These are phyloP conservation scores for Ephemerocybe angulata DNA, from an alignment of 768 basidiomycete species.

Conservation along the genomic window DNA sequence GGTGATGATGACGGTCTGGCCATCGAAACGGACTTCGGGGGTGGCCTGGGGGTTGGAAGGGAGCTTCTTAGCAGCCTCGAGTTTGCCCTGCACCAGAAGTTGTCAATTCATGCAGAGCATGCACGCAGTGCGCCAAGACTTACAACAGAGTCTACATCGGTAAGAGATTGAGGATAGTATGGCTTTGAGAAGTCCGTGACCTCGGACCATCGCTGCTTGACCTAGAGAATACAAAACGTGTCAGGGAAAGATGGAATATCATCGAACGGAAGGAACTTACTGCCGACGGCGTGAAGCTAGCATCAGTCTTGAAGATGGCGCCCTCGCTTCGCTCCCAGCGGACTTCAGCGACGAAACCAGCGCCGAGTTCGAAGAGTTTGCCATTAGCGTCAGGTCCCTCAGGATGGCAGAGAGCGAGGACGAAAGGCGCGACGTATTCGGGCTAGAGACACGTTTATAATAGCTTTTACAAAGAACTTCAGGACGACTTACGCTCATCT, in stretches of 20 bases:
- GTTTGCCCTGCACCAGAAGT: conserved; percentile 39
- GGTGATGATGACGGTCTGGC: conserved; percentile 90
- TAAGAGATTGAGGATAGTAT: conserved; percentile 57
- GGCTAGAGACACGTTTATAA: conserved; percentile 47
- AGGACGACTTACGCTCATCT: conserved; percentile 58
- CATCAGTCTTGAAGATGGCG: conserved; percentile 83
- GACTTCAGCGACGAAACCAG: conserved; percentile 86
- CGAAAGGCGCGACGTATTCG: conserved; percentile 89
- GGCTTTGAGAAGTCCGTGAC: conserved; percentile 76
- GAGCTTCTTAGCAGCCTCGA: conserved; percentile 60
- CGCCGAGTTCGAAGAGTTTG: conserved; percentile 88
- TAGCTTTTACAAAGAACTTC: not conserved
- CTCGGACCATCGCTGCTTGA: conserved; percentile 80
- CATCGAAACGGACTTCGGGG: conserved; percentile 75
- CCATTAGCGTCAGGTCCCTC: conserved; percentile 78
- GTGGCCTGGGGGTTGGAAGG: conserved; percentile 67
- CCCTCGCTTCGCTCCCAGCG: conserved; percentile 93
- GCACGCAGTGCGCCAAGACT: conserved; percentile 7
- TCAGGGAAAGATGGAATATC: too few species aligned
- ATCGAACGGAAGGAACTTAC: conserved; percentile 37
- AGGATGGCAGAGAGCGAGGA: conserved; percentile 82
- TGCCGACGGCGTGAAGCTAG: conserved; percentile 90
- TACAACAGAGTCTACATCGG: conserved; percentile 62
- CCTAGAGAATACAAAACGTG: conserved; percentile 34
- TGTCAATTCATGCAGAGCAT: not conserved